Conservation (phyloP, 106 monocot species). For the Dendrobium officinale region DNA sequence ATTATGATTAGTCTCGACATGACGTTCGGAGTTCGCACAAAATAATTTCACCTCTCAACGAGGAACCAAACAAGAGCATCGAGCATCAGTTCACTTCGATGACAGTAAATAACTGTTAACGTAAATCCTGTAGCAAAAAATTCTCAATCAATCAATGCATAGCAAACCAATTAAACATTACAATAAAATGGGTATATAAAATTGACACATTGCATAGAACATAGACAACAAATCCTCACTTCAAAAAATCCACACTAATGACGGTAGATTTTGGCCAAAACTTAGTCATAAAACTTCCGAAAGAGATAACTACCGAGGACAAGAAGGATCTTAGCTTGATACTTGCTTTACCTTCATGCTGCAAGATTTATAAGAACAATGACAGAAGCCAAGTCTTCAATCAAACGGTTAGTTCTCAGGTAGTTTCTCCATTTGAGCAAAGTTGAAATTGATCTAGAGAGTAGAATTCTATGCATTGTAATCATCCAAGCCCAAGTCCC, state of each 20-base stretch:
- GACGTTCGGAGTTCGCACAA: too few relatives aligned
- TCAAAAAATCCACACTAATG: too few relatives aligned
- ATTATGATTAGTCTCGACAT: too few relatives aligned
- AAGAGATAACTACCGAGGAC: neutral
- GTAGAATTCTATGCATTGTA: conserved; percentile 43
- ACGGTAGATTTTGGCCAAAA: neutral
- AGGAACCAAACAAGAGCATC: too few relatives aligned
- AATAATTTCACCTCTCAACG: too few relatives aligned
- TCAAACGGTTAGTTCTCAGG: neutral
- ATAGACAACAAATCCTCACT: too few relatives aligned
- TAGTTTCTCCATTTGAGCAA: neutral
- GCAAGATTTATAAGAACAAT: too few relatives aligned
- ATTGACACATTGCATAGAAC: neutral
- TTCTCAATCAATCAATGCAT: neutral
- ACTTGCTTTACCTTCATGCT: neutral
- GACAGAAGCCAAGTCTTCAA: too few relatives aligned
- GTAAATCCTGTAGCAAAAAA: neutral
- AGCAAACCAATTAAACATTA: neutral
- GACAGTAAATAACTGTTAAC: too few relatives aligned
- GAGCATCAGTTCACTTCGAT: too few relatives aligned
- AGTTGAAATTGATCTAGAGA: neutral
- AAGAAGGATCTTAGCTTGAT: neutral
- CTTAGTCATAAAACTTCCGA: neutral
- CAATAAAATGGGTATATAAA: neutral
- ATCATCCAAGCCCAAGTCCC: conserved; percentile 83